Base-by-base conservation (phyloP, 78 protist genomes). In the Emiliania huxleyi region DNA sequence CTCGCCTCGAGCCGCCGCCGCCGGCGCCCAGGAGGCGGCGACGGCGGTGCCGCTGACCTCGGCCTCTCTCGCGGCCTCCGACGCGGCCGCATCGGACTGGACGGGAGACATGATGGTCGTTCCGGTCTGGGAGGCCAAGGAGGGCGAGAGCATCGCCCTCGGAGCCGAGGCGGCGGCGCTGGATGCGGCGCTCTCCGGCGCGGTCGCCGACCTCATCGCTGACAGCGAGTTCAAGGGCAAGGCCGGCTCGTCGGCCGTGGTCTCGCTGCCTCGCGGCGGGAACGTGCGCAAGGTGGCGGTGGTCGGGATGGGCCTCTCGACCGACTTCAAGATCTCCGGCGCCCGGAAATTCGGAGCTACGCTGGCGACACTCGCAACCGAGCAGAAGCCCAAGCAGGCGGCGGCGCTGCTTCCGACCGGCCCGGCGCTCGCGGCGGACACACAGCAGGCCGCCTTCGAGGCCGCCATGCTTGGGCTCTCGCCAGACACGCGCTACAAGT, bases 401-500 rank as follows among this genome's bases (percentile, higher is more conserved):
- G 94, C 52, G 11, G 94, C 85, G 37, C 43, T 83, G 19, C 48
- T 91, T 23, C 94, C 94, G 6, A 55, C 62, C 1, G 55, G 29
- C 29, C 42, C 0, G 37, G 29, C 49, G 42, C n/a, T 8, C 11
- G 75, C 3, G 75, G 75, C 33, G 8, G 23, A 26, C n/a, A 4
- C 33, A 26, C 75, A 18, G 37, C 3, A 4, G 37, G 3, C 75
- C 29, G 49, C 52, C 19, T 69, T 56, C 38, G 73, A 52, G 69
- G 55, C 85, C 45, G 85, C 46, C 19, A 44, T 43, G n/a, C 33
- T n/a, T 8, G 94, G 46, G n/a, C 79, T 91, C 38, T 56, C 71
- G 40, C n/a, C 46, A 46, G 94, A 91, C 90, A 38, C 18, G 69
- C 90, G 94, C 35, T 91, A 35, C 90, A 91, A 91, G 90, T 79